phyloP scores from a whole-genome alignment of 345 rosid species.

The Brassica juncea region DNA sequence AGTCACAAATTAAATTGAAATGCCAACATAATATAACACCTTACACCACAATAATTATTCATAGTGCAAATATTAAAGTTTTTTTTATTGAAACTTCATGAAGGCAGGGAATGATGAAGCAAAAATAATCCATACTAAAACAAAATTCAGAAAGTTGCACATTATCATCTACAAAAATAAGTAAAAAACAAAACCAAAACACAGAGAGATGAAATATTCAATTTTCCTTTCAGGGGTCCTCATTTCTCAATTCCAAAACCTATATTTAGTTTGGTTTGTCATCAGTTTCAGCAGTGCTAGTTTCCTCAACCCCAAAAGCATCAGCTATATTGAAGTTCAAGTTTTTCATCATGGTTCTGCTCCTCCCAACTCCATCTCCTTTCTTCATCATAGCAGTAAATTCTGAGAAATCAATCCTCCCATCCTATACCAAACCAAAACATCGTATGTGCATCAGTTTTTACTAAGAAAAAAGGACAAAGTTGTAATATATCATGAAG shows the following conservation, averaged over 20 bases:
- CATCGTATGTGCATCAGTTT: not conserved
- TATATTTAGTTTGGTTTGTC: not conserved
- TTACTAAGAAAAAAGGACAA: conserved; percentile 18
- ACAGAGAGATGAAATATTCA: not conserved
- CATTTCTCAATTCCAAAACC: conserved; percentile 17
- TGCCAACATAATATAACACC: not conserved
- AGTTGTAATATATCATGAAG: not conserved
- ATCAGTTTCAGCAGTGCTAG: conserved; percentile 9
- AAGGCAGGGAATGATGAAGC: conserved; percentile 18
- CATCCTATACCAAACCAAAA: conserved; percentile 53
- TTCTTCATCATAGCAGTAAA: conserved; percentile 89
- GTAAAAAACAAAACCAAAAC: not conserved
- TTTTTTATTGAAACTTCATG: not conserved
- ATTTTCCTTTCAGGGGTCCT: conserved; percentile 11
- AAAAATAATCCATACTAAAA: conserved; percentile 3
- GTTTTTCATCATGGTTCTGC: conserved; percentile 74
- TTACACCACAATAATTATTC: not conserved
- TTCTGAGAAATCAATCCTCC: conserved; percentile 81
- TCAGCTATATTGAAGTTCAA: conserved; percentile 73
- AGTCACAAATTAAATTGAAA: not conserved
- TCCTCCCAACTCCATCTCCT: conserved; percentile 66
- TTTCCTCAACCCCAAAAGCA: conserved; percentile 54
- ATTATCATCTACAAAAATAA: not conserved
- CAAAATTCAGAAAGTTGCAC: not conserved
- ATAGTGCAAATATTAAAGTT: not conserved